These are phyloP conservation scores for Phyllosticta citrichinensis DNA, from an alignment of 2,329 filamentous ascomycete species.

Conservation along the genomic window DNA sequence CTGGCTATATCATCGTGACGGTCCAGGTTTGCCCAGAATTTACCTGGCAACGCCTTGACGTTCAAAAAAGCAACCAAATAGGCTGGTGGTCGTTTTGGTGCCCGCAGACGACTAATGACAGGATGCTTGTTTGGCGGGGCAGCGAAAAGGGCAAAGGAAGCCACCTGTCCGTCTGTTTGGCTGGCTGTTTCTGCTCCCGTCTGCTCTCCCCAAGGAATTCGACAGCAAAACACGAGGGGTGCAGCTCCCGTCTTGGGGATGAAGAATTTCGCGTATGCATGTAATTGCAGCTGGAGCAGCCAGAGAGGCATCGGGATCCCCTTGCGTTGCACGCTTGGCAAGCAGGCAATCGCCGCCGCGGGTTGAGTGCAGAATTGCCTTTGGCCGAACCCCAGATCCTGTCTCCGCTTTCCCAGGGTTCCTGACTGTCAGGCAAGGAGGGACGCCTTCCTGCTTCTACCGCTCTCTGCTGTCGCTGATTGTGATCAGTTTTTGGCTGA, in stretches of 20 bases:
- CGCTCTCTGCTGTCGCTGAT: not conserved
- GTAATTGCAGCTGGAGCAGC: not conserved
- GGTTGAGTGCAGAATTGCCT: not conserved
- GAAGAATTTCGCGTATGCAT: not conserved
- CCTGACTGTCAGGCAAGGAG: not conserved
- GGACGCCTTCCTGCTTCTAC: not conserved
- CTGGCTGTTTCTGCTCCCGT: not conserved
- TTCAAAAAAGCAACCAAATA: not conserved
- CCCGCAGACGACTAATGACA: not conserved
- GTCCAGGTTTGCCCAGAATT: too few relatives aligned
- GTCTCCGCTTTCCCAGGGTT: not conserved
- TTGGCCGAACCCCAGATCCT: not conserved
- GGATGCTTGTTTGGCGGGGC: not conserved
- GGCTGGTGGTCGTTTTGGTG: not conserved
- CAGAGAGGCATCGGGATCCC: not conserved
- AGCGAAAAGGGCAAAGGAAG: not conserved
- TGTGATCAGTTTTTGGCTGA: not conserved
- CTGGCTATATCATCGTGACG: not conserved
- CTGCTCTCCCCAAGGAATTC: not conserved
- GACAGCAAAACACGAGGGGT: not conserved
- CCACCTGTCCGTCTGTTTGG: not conserved
- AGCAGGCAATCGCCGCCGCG: not conserved
- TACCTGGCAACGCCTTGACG: not conserved
- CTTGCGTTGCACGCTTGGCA: not conserved
- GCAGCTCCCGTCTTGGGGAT: not conserved